Evolutionary conservation across 108 stramenopile genomes (phyloP).

Genomic region (Conticribra weissflogii): DNA sequence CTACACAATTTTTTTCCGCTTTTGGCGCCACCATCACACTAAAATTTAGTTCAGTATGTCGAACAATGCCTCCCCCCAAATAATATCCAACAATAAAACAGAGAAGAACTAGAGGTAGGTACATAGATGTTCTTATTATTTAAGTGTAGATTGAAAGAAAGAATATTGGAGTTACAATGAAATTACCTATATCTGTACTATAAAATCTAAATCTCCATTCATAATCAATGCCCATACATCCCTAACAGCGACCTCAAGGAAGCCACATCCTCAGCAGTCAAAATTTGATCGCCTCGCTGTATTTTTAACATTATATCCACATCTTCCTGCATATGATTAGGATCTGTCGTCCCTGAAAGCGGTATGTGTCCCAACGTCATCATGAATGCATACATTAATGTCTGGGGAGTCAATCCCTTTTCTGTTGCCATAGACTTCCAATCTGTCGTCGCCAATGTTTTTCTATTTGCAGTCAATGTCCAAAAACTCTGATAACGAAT

Average conservation of each 20-base stretch:
- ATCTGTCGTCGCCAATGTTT: conserved; percentile 49
- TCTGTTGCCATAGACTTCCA: conserved; percentile 51
- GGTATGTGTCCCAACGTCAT: conserved; percentile 82
- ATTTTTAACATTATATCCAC: conserved; percentile 78
- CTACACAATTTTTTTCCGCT: too few relatives aligned
- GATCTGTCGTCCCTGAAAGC: conserved; percentile 75
- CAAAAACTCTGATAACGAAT: conserved; percentile 70
- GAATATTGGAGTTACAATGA: too few relatives aligned
- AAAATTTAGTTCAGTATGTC: too few relatives aligned
- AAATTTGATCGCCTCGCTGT: conserved; percentile 64
- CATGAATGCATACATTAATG: conserved; percentile 85
- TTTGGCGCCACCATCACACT: too few relatives aligned
- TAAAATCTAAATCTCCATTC: too few relatives aligned
- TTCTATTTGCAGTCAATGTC: conserved; percentile 71
- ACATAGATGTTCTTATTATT: too few relatives aligned
- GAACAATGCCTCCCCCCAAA: too few relatives aligned
- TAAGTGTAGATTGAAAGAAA: too few relatives aligned
- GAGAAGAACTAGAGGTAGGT: too few relatives aligned
- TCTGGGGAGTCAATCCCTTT: conserved; percentile 71
- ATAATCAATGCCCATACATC: background rate
- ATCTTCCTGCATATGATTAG: conserved; percentile 83
- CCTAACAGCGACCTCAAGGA: conserved; percentile 31
- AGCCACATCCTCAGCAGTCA: conserved; percentile 29
- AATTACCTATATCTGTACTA: too few relatives aligned
- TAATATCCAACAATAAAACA: too few relatives aligned